These are phyloP conservation scores for Monascus purpureus DNA, from an alignment of 495 filamentous ascomycete species.

Conservation along the genomic window DNA sequence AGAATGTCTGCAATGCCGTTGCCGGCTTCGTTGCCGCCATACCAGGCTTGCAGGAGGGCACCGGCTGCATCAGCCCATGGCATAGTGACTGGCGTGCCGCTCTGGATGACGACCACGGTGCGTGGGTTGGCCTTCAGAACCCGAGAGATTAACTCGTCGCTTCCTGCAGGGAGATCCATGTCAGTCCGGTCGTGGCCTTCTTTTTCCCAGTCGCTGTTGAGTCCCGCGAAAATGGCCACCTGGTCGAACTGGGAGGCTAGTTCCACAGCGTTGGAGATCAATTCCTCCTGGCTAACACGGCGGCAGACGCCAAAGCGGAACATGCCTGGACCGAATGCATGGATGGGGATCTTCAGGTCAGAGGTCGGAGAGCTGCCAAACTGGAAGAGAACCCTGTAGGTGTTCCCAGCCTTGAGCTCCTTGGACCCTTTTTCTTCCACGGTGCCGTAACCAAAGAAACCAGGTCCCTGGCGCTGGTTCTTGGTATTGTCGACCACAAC, in stretches of 20 bases:
- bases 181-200: conserved; percentile 74
- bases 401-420: conserved; percentile 41
- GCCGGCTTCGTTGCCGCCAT: conserved; percentile 52
- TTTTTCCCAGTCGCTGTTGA: conserved; percentile 79
- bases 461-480: conserved; percentile 43
- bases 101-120: conserved; percentile 69
- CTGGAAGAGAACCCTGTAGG: conserved; percentile 46
- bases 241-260: conserved; percentile 53
- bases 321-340: conserved; percentile 51
- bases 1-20: conserved; percentile 48
- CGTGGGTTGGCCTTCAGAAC: conserved; percentile 58
- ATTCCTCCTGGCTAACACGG: conserved; percentile 50
- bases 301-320: conserved; percentile 67
- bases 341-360: conserved; percentile 38
- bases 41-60: conserved; percentile 64
- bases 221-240: conserved; percentile 64
- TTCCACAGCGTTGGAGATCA: conserved; percentile 46
- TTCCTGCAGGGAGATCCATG: conserved; percentile 70
- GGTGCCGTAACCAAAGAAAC: conserved; percentile 48
- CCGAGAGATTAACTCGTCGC: conserved; percentile 58
- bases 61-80: conserved; percentile 59
- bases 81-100: conserved; percentile 75
- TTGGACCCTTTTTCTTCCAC: conserved; percentile 45
- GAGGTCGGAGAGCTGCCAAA: conserved; percentile 52
- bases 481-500: conserved; percentile 56